Evolutionary conservation across 2,329 filamentous ascomycete genomes (phyloP), one percentile per base, ranked within the genome.

Genomic region (Pseudogymnoascus destructans): DNA sequence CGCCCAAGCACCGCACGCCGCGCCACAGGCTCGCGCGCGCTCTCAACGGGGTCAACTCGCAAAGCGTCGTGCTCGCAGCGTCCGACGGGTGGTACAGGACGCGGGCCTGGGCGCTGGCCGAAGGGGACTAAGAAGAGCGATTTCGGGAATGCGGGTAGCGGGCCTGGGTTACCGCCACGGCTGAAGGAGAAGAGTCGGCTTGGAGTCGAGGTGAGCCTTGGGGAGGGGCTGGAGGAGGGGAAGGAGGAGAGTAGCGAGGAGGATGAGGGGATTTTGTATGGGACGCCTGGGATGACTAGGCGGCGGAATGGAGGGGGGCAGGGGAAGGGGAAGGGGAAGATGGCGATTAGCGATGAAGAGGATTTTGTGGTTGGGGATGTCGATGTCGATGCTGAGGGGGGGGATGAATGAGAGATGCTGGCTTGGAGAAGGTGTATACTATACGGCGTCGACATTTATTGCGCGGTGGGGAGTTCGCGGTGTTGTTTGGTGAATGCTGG

Each of bases 121-220:
- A 85, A 85, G 66, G 82, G 82, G 4, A 84, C 81, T 0, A 85
- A 84, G 69, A 85, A 85, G 68, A 79, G 79, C 36, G 82, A 85
- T 65, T 85, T 85, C 59, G 81, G 81, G 0, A 84, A 84, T 61
- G 82, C 82, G 0, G 79, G 80, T 32, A 84, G 81, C 64, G 82
- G 81, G 1, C 82, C 82, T 2, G 82, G 82, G 1, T 70, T 85
- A 15, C 81, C 82, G 0, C 82, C 82, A 2, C 75, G 74, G 49
- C 49, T 62, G 6, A 69, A 67, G 32, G 61, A 66, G 58, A 63
- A 64, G 59, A 69, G 68, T 57, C 64, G 61, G 52, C 60, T 70
- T 10, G 67, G 66, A 15, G 66, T 66, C 23, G 68, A 70, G 55
- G 65, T 69, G 11, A 55, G 66, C 8, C 63, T 69, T 42, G 67